Evolutionary conservation across 768 basidiomycete species (phyloP), one percentile per base, ranked within the genome.

Genomic region (Boletus rubroflammeus): DNA sequence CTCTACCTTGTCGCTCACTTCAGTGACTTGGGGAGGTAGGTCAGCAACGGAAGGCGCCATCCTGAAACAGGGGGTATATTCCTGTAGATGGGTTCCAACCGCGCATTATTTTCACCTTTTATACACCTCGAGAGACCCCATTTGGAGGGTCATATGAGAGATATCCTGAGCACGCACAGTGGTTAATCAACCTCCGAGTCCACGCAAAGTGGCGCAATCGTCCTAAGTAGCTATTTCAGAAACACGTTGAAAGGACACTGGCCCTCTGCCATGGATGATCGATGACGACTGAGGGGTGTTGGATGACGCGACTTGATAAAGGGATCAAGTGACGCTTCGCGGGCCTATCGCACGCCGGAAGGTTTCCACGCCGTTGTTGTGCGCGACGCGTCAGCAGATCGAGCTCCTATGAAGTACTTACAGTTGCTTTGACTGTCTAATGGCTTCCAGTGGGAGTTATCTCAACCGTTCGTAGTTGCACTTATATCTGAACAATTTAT

Each of bases 31-130:
- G 17, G 55, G 32, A 35, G 35, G 13, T 11, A 47, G 5, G 3
- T 61, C 55, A 34, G 55, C n/a, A 26, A 61, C 45, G 6, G 60
- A 61, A 39, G 60, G 60, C 3, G 60, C 51, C 59, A 61, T 61
- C 13, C 36, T 35, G 41, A 38, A 38, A 6, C 32, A 23, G 14
- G 7, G 13, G 15, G 15, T 17, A 25, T 34, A 32, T 17, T 25
- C 14, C 19, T 34, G 21, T 34, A 21, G 21, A 15, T 23, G 25
- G 8, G 17, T n/a, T 25, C 23, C 17, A 43, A 5, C 42, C 5
- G 5, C 25, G 17, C 25, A n/a, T 17, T 26, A 11, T 10, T n/a
- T 17, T 21, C 4, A 15, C 8, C 31, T 47, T 47, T 47, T 21
- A 35, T 23, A 17, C 14, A 5, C 15, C 23, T 17, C 23, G 4